Evolutionary conservation across 805 yeast species (phyloP), one percentile per base, ranked within the genome.

Genomic region (Starmerella bombicola): DNA sequence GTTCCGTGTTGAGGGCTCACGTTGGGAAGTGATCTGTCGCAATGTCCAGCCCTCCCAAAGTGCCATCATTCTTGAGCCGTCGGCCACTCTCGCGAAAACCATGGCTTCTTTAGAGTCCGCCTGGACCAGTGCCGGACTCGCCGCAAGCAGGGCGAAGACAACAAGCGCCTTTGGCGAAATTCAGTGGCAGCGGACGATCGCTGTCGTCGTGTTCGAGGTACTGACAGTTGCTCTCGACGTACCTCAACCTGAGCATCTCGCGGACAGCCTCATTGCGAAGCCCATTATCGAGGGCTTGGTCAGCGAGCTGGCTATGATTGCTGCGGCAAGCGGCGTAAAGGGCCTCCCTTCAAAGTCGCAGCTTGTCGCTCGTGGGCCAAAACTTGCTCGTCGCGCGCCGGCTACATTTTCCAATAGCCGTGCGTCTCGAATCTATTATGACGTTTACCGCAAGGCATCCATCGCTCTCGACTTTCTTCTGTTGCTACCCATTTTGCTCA

Each of bases 141-240:
- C 45, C 3, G 40, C 49, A 9, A 17, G 43, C 19, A 51, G 39
- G 28, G 26, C 51, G 5, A 46, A 46, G 33, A 41, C 83, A 75
- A 47, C 79, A 74, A 52, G 63, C 73, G 59, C 71, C 77, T 10
- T 78, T 30, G 45, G 45, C 15, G 50, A 48, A 16, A 21, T 78
- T 52, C 91, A 84, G 59, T 85, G 95, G 95, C 76, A 78, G 56
- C 68, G 81, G 42, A 86, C 93, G 1, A 68, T 84, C 40, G 83
- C 93, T 7, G 70, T 74, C 41, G 73, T 84, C 31, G 78, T 85
- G 18, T 74, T 85, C 55, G 81, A 79, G 57, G 84, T 94, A 4
- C 63, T 85, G 33, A 65, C 83, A 25, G 69, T 85, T 19, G 54
- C 82, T 9, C 76, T 86, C 53, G 95, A 84, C 59, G 70, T 73